Evolutionary conservation across 257 asterid species (phyloP).

Genomic region (Solanum chmielewskii): DNA sequence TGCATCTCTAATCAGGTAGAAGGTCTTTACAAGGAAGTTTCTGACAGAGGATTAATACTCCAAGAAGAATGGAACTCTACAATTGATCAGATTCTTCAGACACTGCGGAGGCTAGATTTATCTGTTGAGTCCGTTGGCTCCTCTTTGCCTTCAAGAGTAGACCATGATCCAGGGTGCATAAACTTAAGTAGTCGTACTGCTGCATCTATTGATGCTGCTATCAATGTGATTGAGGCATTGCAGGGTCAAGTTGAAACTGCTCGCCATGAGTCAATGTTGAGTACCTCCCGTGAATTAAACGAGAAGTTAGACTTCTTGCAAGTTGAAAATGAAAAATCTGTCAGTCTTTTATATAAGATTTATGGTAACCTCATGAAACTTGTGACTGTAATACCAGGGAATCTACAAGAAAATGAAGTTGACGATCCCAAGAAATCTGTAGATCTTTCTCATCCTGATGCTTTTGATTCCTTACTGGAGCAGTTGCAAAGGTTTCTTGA

Average conservation of each 20-base stretch:
- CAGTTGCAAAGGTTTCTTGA: conserved; percentile 32
- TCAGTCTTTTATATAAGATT: conserved; percentile 28
- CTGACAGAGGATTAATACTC: conserved; percentile 34
- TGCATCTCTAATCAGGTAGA: conserved; percentile 47
- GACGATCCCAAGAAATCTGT: conserved; percentile 19
- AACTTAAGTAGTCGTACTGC: conserved; percentile 27
- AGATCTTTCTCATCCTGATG: conserved; percentile 41
- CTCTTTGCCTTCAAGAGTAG: conserved; percentile 15
- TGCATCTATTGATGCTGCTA: conserved; percentile 53
- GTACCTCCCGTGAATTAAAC: conserved; percentile 19
- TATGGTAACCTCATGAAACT: conserved; percentile 39
- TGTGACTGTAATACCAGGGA: conserved; percentile 24
- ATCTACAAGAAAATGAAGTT: conserved; percentile 21
- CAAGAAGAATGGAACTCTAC: conserved; percentile 55
- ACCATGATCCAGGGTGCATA: conserved; percentile 12
- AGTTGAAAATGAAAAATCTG: conserved; percentile 28
- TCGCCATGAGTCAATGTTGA: conserved; percentile 27
- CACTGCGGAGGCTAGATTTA: conserved; percentile 42
- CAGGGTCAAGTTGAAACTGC: conserved; percentile 47
- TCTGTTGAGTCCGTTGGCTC: conserved; percentile 20
- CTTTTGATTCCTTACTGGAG: conserved; percentile 32
- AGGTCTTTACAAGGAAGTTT: conserved; percentile 43
- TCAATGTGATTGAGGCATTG: conserved; percentile 43
- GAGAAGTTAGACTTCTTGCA: conserved; percentile 22
- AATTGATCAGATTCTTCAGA: conserved; percentile 41